Conservation (phyloP, 2,329 filamentous ascomycete genomes). For the Phaeoacremonium minimum region DNA sequence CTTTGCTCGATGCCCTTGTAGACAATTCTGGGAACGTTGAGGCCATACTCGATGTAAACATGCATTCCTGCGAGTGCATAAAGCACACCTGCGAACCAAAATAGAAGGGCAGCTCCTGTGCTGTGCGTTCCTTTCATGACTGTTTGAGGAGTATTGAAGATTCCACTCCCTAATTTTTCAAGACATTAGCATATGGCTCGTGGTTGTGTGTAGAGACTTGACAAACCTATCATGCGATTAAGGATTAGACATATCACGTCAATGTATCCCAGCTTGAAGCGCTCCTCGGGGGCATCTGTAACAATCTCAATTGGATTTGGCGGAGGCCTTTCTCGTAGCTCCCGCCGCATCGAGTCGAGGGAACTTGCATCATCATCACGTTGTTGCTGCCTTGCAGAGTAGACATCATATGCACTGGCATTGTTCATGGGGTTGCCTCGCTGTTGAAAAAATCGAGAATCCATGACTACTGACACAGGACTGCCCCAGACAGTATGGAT, state of each 20-base stretch:
- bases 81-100: constrained; percentile 33
- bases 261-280: constrained; percentile 27
- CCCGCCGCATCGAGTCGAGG: constrained; percentile 9
- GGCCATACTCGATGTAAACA: constrained; percentile 39
- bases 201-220: too few relatives aligned
- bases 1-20: constrained; percentile 30
- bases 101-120: constrained; percentile 27
- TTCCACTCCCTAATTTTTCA: too few relatives aligned
- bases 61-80: constrained; percentile 30
- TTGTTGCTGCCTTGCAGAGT: too few relatives aligned
- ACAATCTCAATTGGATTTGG: constrained; percentile 22
- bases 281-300: constrained; percentile 25
- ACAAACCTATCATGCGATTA: constrained; percentile 32
- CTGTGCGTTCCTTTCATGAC: constrained; percentile 27
- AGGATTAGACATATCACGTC: constrained; percentile 29
- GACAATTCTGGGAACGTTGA: constrained; percentile 37
- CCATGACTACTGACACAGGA: too few relatives aligned
- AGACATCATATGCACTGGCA: too few relatives aligned
- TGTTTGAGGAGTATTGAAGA: constrained; percentile 26
- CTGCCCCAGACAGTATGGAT: too few relatives aligned
- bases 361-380: not conserved
- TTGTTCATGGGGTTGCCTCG: too few relatives aligned
- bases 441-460: too few relatives aligned
- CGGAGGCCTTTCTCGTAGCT: constrained; percentile 14
- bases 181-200: too few relatives aligned